Evolutionary conservation across 2,329 filamentous ascomycete species (phyloP).

Genomic region (Verticillium longisporum): DNA sequence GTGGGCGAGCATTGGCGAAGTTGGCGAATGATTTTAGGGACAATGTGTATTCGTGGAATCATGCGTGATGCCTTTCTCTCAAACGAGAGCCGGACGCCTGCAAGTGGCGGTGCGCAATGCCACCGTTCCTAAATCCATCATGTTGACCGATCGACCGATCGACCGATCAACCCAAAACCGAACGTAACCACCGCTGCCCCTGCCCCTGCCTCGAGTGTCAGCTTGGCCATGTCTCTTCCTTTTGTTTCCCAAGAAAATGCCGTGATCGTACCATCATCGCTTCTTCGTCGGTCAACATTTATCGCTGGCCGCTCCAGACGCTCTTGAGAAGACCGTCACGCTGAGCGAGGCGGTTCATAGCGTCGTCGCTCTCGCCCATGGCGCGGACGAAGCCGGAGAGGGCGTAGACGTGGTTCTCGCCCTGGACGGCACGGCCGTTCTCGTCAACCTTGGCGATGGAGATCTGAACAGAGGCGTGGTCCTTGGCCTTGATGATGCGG

Average conservation of each 20-base stretch:
- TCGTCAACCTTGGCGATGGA: slow-evolving; percentile 97
- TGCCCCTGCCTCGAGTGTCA: background rate
- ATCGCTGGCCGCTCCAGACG: slow-evolving; percentile 79
- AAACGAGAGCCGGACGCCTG: slow-evolving; percentile 35
- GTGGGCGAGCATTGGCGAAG: background rate
- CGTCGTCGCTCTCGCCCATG: slow-evolving; percentile 97
- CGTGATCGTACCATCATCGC: background rate
- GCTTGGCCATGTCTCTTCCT: background rate
- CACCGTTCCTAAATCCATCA: slow-evolving; percentile 14
- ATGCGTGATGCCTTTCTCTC: slow-evolving; percentile 13
- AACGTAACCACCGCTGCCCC: slow-evolving; percentile 1
- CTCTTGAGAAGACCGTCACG: slow-evolving; percentile 94
- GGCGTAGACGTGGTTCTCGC: slow-evolving; percentile 96
- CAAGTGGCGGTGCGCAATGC: slow-evolving; percentile 24
- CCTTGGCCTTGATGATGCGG: slow-evolving; percentile 99
- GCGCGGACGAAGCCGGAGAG: slow-evolving; percentile 96
- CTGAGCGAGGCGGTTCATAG: slow-evolving; percentile 91
- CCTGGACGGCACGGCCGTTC: slow-evolving; percentile 87
- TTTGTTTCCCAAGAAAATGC: background rate
- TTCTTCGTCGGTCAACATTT: slow-evolving; percentile 25
- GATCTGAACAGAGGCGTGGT: slow-evolving; percentile 98
- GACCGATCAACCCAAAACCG: slow-evolving; percentile 5
- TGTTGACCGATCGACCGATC: slow-evolving; percentile 12
- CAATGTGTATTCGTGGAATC: slow-evolving; percentile 13
- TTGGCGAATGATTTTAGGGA: background rate